A percentile compares a stretch with the other conserved stretches of the same genome.
Conservation (phyloP, 2,329 filamentous ascomycete species). For the Apiospora arundinis region DNA sequence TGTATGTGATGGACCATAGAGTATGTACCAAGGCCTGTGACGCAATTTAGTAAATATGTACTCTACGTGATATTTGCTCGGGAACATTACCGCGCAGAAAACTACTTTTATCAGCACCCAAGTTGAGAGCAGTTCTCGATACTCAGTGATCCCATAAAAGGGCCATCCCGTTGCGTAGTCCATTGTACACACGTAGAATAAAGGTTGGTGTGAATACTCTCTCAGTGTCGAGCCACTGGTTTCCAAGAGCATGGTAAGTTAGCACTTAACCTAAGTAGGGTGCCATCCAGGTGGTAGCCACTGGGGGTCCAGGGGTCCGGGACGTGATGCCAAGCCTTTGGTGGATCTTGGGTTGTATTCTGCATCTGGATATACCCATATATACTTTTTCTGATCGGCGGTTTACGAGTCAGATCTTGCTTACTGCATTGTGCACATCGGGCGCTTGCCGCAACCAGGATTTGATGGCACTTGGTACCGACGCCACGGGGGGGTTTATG, state of each 20-base stretch:
- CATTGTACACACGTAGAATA: constrained; percentile 3
- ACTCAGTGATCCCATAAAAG: neutral
- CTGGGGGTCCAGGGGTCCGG: no score
- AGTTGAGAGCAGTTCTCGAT: neutral
- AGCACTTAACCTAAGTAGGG: no score
- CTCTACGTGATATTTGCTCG: neutral
- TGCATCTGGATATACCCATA: no score
- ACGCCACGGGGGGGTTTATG: no score
- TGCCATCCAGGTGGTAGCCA: no score
- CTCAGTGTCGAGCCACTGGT: neutral
- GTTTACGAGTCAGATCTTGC: no score
- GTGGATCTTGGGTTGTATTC: no score
- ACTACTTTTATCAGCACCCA: neutral
- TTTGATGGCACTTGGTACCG: no score
- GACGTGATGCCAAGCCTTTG: no score
- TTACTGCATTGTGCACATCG: no score
- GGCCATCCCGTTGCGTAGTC: neutral
- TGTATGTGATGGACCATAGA: constrained; percentile 2
- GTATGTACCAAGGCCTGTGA: constrained; percentile 15
- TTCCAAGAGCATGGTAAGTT: neutral
- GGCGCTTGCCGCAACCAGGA: no score
- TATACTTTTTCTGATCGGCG: no score
- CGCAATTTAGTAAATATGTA: constrained; percentile 1
- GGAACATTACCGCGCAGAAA: neutral
- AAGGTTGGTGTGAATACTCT: neutral